Percentiles rank a stretch among this genome's conserved stretches.
Evolutionary conservation across 331 rosid genomes (phyloP).

Genomic region (Phaseolus coccineus): DNA sequence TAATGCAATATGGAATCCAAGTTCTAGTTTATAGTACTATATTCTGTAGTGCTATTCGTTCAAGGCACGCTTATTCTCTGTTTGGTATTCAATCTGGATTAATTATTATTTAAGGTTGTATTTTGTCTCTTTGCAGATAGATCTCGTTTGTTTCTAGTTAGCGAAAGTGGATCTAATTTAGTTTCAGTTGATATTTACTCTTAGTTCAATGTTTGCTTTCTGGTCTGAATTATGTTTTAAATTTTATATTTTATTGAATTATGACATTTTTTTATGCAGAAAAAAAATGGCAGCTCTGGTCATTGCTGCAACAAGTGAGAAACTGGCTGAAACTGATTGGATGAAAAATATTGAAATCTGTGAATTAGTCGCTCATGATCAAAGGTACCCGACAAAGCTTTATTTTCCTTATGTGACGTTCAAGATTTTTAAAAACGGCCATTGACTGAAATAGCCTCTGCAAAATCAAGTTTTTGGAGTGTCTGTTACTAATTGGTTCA

Average conservation of each 20-base stretch:
- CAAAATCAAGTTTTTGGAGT: neutral
- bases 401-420: neutral
- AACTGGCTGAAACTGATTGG: conserved; percentile 86
- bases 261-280: conserved; percentile 37
- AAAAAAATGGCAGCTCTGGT: conserved; percentile 81
- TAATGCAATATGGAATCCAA: neutral
- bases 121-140: neutral
- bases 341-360: conserved; percentile 83
- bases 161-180: conserved; percentile 8
- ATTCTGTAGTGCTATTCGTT: neutral
- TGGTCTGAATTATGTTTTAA: neutral
- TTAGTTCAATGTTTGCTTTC: conserved; percentile 16
- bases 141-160: neutral
- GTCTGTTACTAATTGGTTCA: neutral
- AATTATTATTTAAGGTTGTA: conserved; percentile 13
- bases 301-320: conserved; percentile 85
- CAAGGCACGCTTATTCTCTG: conserved; percentile 6
- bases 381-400: conserved; percentile 57
- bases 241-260: conserved; percentile 32
- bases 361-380: conserved; percentile 84
- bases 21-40: conserved; percentile 25
- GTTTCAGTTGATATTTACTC: conserved; percentile 9
- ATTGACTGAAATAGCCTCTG: neutral
- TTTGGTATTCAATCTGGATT: neutral
- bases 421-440: neutral